Evolutionary conservation across 2,329 filamentous ascomycete species (phyloP), one percentile per base, ranked within the genome.

Genomic region (Talaromyces sp.): DNA sequence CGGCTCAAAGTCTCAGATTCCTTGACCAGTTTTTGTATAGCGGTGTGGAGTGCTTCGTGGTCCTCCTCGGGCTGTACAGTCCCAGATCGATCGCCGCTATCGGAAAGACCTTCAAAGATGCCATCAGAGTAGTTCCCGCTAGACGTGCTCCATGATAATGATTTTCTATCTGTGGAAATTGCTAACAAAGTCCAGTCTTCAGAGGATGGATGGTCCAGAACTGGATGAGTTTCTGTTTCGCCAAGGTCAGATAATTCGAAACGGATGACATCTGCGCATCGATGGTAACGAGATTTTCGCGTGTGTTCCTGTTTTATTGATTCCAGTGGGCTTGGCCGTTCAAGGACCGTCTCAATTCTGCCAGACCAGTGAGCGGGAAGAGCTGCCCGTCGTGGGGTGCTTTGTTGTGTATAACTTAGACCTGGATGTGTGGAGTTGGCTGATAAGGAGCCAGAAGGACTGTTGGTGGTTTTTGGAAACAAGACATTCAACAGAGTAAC

Each of bases 121-220:
- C 90, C 88, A 43, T 54, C 64, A 1, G 82, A 77, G 43, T 90
- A 86, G 54, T 89, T 85, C 67, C 90, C 87, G 1, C 85, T 84
- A 67, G 77, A 74, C 6, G 77, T 67, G 88, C 91, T 76, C 91
- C 92, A 43, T 84, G 88, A 89, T 47, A 96, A 80, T 61, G 83
- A 83, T 72, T 87, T 88, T 36, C 91, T 91, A 75, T 93, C 88
- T 0, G 87, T 79, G 0, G 90, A 90, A 64, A 96, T 86, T 72
- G 93, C 94, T 8, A 96, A 80, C 6, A 95, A 89, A 4, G 90
- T 86, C 92, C 92, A 96, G 64, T 89, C 84, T 77, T 96, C 92
- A 1, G 89, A 89, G 68, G 91, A 94, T 8, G 92, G 92, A 71
- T 95, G 91, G 63, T 88, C 86, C 19, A 89, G 82, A 13, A 82